These are phyloP conservation scores for Pterocarpus macrocarpus DNA, from an alignment of 306 rosid genomes.

Conservation along the genomic window DNA sequence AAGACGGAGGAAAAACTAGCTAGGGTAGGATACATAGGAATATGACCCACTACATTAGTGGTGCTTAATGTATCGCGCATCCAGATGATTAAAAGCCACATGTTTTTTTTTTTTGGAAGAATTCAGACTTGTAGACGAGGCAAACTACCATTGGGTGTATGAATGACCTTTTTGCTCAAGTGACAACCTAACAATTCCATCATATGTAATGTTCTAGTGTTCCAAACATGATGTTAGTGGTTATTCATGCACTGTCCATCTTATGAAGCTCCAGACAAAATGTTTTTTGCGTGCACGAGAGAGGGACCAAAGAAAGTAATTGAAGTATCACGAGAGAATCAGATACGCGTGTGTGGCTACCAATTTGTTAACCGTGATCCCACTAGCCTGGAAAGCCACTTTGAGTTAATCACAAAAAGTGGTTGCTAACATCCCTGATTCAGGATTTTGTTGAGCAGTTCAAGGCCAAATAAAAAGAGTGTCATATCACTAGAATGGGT, in stretches of 20 bases:
- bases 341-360: background rate
- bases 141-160: conserved; percentile 6
- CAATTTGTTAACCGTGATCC: conserved; percentile 13
- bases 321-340: background rate
- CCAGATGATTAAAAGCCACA: conserved; percentile 10
- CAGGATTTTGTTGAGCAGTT: too few species aligned
- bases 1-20: background rate
- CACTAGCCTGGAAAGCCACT: background rate
- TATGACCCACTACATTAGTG: conserved; percentile 4
- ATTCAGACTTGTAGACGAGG: conserved; percentile 4
- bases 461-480: too few species aligned
- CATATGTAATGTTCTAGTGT: conserved; percentile 3
- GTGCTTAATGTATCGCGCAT: background rate
- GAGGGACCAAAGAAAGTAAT: conserved; percentile 26
- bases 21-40: background rate
- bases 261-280: conserved; percentile 26
- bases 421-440: background rate
- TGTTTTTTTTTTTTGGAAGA: background rate
- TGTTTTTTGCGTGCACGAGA: background rate
- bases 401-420: background rate
- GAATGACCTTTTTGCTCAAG: background rate
- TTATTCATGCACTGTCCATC: background rate
- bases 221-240: conserved; percentile 5
- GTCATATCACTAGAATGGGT: background rate
- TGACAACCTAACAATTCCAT: conserved; percentile 10